Base-by-base conservation (phyloP, 2,329 filamentous ascomycete species). In the Pestalotiopsis sp. region DNA sequence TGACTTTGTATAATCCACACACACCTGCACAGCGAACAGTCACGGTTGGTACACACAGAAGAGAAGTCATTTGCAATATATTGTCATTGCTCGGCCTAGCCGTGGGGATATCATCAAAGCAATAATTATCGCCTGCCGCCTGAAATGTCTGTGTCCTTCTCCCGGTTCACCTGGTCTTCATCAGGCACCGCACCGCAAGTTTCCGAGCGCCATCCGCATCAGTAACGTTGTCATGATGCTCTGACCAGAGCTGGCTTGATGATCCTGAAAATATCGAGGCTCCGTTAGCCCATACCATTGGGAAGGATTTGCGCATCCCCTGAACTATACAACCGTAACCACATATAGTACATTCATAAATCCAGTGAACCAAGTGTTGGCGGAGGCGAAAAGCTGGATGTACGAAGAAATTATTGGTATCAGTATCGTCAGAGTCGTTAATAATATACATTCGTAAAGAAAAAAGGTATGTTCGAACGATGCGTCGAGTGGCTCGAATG, bases 91-190 rank as follows among this genome's bases (percentile, higher is more conserved):
- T 76, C 76, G 76, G 76, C 72, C 71, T 66, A 70, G 75, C 76
- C 76, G 76, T 76, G 74, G 75, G 76, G 76, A 77, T 78, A 78
- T 78, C 76, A 76, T 75, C 70, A 68, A 75, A 64, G 20, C 61
- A 64, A 45, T 45, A 64, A 27, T 64, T 41, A 49, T 64, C 41
- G 36, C 41, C 20, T 25, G 38, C 3, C 61, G 12, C 61, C 38
- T 20, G 12, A 62, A 25, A 41, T 17, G 31, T 23, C 36, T 31
- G 13, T 52, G 13, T 20, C 38, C 61, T 49, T 38, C 31, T 27
- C 9, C 40, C 12, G 57, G 57, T 3, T 20, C 7, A 12, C 27
- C 27, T 11, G 59, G 20, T 56, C 20, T 38, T 49, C 41, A 38
- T 11, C 57, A 59, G 45, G 45, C 6, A 52, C n/a, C 45, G 6